Base-by-base conservation (phyloP, 345 rosid genomes). In the Schrenkiella parvula region DNA sequence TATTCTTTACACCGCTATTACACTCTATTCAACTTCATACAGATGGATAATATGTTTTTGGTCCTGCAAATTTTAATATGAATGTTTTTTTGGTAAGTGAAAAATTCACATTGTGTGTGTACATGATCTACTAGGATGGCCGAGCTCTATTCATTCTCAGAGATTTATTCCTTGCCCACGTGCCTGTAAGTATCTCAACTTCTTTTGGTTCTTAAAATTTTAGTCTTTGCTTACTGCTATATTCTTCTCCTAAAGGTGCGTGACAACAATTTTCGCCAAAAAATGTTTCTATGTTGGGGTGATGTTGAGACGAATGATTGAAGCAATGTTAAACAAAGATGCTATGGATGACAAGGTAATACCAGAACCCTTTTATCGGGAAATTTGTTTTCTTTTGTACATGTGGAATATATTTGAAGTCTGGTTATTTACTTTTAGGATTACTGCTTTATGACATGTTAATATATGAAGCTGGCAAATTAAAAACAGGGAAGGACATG, bases 271-370 rank as follows among this genome's bases (percentile, higher is more conserved):
- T 88, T 88, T 71, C 96, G 84, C 43, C 96, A 85, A 62, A 93
- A 93, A 93, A 82, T 89, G 98, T 79, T 76, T 89, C 51, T 93
- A 93, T 82, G 98, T 89, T 72, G 96, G 88, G 42, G 97, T 93
- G 43, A 93, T 93, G 98, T 69, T 93, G 75, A 85, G 98, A 77
- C 85, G 97, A 70, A 87, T 93, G 86, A 78, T 93, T 87, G 98
- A 93, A 73, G 97, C 97, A 70, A 80, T 91, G 75, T 74, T 91
- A 64, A 93, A 91, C 74, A 93, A 93, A 80, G 98, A 93, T 84
- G 89, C 98, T 0, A 82, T 93, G 91, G 97, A 93, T 91, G 98
- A 93, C 84, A 93, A 91, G 96, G 98, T 90, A 81, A 61, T 29
- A 47, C 39, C 47, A 51, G 54, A 50, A 32, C 25, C 25, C 43